Evolutionary conservation across 2,329 filamentous ascomycete genomes (phyloP), one percentile per base, ranked within the genome.

Genomic region (Thielaviopsis musarum): DNA sequence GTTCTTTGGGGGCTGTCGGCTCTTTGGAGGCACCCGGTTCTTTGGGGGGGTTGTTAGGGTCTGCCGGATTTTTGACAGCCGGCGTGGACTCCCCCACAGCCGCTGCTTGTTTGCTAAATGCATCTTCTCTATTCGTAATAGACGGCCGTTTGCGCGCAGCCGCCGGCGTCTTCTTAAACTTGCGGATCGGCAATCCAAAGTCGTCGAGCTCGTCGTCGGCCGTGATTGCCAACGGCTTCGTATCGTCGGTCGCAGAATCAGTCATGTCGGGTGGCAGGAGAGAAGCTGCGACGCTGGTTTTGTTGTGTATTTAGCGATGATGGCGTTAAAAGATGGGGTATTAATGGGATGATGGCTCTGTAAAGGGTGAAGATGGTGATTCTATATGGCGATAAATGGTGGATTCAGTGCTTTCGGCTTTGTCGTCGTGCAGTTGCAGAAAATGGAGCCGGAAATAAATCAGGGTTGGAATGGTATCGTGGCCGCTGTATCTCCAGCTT

Each of bases 131-230:
- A 21, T 49, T 49, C 3, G 45, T 19, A 10, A 49, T 9, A 21
- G 45, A 49, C 17, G 45, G n/a, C 3, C 45, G 45, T 21, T 49
- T 49, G 45, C 59, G 61, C 15, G 24, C 30, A 7, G 56, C 55
- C n/a, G 60, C 34, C 52, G 48, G 45, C 15, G 62, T 62, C 30
- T 55, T 63, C 48, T n/a, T 67, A 30, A 63, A 54, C 58, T 52
- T 64, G 59, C 57, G 61, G 63, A 85, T 77, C 19, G 84, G 84
- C 63, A 88, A 72, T 56, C 85, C 85, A 68, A 88, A 88, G 64
- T 88, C 85, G 69, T 88, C 85, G 61, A 82, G 71, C 66, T 84
- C 80, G 56, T 62, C 60, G 28, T 62, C 60, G 38, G 60, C 57
- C 5, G 60, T 54, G 26, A 62, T 62, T 22, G 60, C 49, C 22